phyloP scores from a whole-genome alignment of 441 rosid species.

The Adansonia gregorii region DNA sequence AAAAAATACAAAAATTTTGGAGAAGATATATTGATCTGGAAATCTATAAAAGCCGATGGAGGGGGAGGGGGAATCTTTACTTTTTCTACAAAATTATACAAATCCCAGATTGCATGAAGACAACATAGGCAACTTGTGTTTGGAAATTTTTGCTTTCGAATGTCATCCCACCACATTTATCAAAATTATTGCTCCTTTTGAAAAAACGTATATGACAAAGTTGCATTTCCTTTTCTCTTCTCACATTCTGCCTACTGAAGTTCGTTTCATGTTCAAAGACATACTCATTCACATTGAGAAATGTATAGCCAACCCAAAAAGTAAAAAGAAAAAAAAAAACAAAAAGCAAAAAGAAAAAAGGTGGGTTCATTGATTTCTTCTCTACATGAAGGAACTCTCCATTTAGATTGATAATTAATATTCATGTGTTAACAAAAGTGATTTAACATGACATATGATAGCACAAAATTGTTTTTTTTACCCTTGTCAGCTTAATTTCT shows the following conservation, averaged over 20 bases:
- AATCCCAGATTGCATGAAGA: neutral
- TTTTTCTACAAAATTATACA: neutral
- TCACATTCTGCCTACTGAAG: neutral
- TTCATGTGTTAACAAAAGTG: neutral
- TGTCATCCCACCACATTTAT: neutral
- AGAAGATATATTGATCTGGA: neutral
- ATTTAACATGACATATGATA: neutral
- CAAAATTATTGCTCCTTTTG: neutral
- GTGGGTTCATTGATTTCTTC: neutral
- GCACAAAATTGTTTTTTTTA: too few species aligned
- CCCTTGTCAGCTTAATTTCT: too few species aligned
- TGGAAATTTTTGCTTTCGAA: neutral
- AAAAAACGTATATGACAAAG: neutral
- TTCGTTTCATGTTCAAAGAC: slow-evolving; percentile 10
- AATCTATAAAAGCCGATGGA: neutral
- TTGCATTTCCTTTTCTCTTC: neutral
- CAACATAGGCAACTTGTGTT: neutral
- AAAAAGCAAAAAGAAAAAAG: neutral
- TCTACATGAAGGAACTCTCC: neutral
- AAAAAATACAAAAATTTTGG: neutral
- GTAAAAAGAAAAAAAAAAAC: neutral
- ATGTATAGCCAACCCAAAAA: neutral
- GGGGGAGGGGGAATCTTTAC: neutral
- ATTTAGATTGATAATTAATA: neutral
- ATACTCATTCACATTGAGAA: slow-evolving; percentile 8